Conservation (phyloP, 2,329 filamentous ascomycete genomes). For the Fusarium mexicanum region DNA sequence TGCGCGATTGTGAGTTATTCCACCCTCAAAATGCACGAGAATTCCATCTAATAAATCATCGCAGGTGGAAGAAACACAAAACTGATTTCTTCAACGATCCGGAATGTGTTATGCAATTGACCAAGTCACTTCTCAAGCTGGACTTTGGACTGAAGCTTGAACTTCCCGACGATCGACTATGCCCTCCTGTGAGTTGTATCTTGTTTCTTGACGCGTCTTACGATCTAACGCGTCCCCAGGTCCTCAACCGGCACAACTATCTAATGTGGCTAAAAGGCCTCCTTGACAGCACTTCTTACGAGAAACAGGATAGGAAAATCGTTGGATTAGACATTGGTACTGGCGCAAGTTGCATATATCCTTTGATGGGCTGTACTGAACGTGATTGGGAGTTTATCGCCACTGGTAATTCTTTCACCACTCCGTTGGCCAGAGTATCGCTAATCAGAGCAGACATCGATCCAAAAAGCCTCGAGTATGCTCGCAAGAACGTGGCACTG, state of each 20-base stretch:
- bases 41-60: neutral
- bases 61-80: conserved; percentile 38
- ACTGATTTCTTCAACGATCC: conserved; percentile 77
- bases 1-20: conserved; percentile 49
- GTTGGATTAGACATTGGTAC: conserved; percentile 87
- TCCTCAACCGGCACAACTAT: conserved; percentile 82
- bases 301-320: conserved; percentile 59
- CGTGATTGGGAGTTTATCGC: conserved; percentile 79
- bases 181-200: conserved; percentile 73
- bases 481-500: conserved; percentile 70
- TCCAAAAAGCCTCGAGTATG: conserved; percentile 70
- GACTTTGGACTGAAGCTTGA: conserved; percentile 79
- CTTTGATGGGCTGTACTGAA: conserved; percentile 78
- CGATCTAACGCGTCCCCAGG: conserved; percentile 47
- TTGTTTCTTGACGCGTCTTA: neutral
- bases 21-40: neutral
- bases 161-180: conserved; percentile 81
- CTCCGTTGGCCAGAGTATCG: neutral
- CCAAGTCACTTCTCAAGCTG: conserved; percentile 77
- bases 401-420: conserved; percentile 55
- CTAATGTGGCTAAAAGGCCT: conserved; percentile 88
- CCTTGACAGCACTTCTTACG: conserved; percentile 74
- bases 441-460: conserved; percentile 72
- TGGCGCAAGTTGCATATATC: conserved; percentile 91
- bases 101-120: conserved; percentile 79